phyloP scores from a whole-genome alignment of 768 basidiomycete species.

The Amanita phalloides region DNA sequence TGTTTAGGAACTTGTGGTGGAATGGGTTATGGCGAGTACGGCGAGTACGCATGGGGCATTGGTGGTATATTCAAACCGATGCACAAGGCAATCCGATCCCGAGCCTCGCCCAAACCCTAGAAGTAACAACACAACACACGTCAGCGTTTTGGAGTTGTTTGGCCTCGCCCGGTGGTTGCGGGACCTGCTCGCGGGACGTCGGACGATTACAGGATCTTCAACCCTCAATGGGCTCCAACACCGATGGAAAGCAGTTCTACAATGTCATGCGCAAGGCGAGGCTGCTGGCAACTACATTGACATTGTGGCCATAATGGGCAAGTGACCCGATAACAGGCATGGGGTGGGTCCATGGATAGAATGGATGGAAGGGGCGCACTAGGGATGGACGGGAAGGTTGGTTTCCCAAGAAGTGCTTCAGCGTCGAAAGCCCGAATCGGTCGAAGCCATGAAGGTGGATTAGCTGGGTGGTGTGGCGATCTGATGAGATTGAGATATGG shows the following conservation, averaged over 20 bases:
- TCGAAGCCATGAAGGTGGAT: constrained; percentile 5
- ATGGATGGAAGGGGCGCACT: constrained; percentile 82
- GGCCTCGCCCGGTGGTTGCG: constrained; percentile 83
- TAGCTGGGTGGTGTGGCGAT: not conserved
- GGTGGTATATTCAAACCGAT: constrained; percentile 32
- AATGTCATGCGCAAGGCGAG: constrained; percentile 47
- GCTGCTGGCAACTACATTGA: constrained; percentile 42
- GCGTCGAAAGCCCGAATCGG: constrained; percentile 20
- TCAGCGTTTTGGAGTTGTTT: constrained; percentile 89
- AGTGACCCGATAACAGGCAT: constrained; percentile 58
- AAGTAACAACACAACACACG: constrained; percentile 83
- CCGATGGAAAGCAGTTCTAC: constrained; percentile 52
- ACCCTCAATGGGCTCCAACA: constrained; percentile 25
- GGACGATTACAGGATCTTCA: constrained; percentile 14
- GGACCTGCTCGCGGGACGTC: constrained; percentile 40
- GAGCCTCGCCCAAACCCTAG: constrained; percentile 78
- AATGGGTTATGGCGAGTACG: constrained; percentile 29
- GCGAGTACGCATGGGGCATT: constrained; percentile 25
- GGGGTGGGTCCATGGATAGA: constrained; percentile 54
- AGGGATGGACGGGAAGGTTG: constrained; percentile 88
- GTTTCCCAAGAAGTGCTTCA: constrained; percentile 80
- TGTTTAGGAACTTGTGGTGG: constrained; percentile 32
- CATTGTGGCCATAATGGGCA: constrained; percentile 86
- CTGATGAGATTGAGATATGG: not conserved
- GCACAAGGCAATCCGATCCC: constrained; percentile 46